Base-by-base conservation (phyloP, 192 early-diverging fungal species). In the Jimgerdemannia lactiflua region DNA sequence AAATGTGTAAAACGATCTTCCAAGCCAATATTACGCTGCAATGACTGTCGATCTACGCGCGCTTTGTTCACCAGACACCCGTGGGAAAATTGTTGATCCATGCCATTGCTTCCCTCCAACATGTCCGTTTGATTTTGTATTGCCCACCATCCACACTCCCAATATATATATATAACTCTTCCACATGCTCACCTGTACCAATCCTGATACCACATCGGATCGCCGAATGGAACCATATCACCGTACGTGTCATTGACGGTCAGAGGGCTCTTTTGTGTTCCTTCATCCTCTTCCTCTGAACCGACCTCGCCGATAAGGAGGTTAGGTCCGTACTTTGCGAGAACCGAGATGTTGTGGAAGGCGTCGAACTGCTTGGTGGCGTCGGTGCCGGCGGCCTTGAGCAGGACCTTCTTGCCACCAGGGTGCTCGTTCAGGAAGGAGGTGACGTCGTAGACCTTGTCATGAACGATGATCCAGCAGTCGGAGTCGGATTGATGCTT, bases 351-450 rank as follows among this genome's bases (percentile, higher is more conserved):
- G 74, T 90, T 91, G 82, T 96, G 94, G 86, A 96, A 96, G 76
- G 92, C 86, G 79, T 94, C 91, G 75, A 95, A 96, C 82, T 95
- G 92, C 82, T 94, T 93, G 39, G 91, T 83, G 40, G 94, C 94
- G 82, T 96, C 94, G 17, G 83, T 85, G 65, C 94, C 94, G 29
- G 92, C 91, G 39, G 89, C 90, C 78, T 92, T 91, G 20, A 94
- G 78, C 39, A 95, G 84, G 64, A 94, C 87, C 80, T 94, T 93
- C 77, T 93, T 85, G 67, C 82, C 83, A 66, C 85, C 86, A 54
- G 69, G 40, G 43, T 70, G 87, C 10, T 90, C 84, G 68, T 83
- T 77, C 67, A 88, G 74, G 77, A 89, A 88, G 65, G 67, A 75
- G 41, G 88, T 87, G 29, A 90, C 82, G 77, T 90, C 86, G 70